Base-by-base conservation (phyloP, 2,329 filamentous ascomycete genomes). In the Verticillium nubilum region DNA sequence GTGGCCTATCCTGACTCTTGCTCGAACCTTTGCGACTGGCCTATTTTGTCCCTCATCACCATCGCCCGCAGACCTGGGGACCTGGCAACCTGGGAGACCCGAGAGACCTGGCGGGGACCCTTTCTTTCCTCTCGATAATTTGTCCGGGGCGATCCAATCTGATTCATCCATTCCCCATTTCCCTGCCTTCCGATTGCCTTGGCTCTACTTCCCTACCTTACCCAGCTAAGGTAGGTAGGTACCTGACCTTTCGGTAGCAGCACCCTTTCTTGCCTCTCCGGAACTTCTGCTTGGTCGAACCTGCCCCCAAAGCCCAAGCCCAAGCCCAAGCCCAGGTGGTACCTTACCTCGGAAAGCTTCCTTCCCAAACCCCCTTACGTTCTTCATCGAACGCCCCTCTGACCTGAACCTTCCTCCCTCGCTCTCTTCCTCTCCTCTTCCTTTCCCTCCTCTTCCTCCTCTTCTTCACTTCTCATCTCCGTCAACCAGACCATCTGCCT, bases 391-490 rank as follows among this genome's bases (percentile, higher is more conserved):
- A n/a, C 17, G 17, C 42, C 42, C 42, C 19, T 25, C 37, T 23
- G n/a, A 12, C 4, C 42, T 23, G 42, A 25, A 19, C 42, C 42
- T 23, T 47, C 9, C 42, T 47, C 19, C 27, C 31, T 54, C 33
- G 53, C 50, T 26, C 35, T 58, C 33, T 47, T 17, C 50, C 35
- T 53, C 33, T 57, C 25, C 27, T 35, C 15, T 56, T 42, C 29
- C 52, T 35, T 29, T 37, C 52, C n/a, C 50, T 42, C 53, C 56
- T 47, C 26, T 56, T 59, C 37, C 52, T 52, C 47, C 19, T 27
- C 58, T 28, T 59, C 53, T 52, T 56, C 26, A 57, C 60, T 55
- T 57, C 50, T 52, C 57, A 17, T 52, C 50, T 50, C 52, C 17
- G 54, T 59, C 50, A 54, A 23, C 29, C 28, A 26, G 26, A 28